Percentiles rank a stretch among this genome's conserved stretches.
Evolutionary conservation across 768 basidiomycete genomes (phyloP).

Genomic region (Suillus sp.): DNA sequence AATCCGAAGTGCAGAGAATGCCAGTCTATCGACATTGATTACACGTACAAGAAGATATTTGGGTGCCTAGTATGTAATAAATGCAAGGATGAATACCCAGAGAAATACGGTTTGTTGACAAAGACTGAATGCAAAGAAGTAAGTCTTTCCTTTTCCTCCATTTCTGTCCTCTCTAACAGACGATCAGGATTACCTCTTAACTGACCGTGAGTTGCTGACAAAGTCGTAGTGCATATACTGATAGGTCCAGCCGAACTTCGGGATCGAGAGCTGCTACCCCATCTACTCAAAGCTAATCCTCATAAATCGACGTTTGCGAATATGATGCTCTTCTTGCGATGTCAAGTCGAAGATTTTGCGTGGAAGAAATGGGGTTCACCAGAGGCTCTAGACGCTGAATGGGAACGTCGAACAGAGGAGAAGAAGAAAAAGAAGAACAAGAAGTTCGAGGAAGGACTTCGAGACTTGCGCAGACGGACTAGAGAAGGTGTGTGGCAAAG

Average conservation of each 20-base stretch:
- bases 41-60: slow-evolving; percentile 79
- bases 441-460: slow-evolving; percentile 91
- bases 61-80: slow-evolving; percentile 82
- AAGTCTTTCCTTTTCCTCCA: slow-evolving; percentile 22
- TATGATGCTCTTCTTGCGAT: slow-evolving; percentile 98
- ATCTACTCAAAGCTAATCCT: slow-evolving; percentile 91
- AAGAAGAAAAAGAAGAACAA: slow-evolving; percentile 91
- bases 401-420: slow-evolving; percentile 71
- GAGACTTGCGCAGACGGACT: slow-evolving; percentile 81
- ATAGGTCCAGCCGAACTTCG: slow-evolving; percentile 77
- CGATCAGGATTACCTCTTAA: slow-evolving; percentile 86
- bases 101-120: slow-evolving; percentile 92
- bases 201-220: slow-evolving; percentile 66
- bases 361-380: slow-evolving; percentile 98
- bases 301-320: slow-evolving; percentile 95
- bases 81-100: slow-evolving; percentile 88
- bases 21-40: slow-evolving; percentile 85
- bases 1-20: slow-evolving; percentile 91
- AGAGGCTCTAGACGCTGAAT: slow-evolving; percentile 89
- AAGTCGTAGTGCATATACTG: slow-evolving; percentile 5
- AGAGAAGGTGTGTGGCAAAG: slow-evolving; percentile 90
- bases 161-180: slow-evolving; percentile 10
- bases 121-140: slow-evolving; percentile 99
- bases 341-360: slow-evolving; percentile 94
- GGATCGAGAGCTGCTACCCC: slow-evolving; percentile 90